Base-by-base conservation (phyloP, 2,329 filamentous ascomycete genomes). In the Berkeleyomyces basicola region DNA sequence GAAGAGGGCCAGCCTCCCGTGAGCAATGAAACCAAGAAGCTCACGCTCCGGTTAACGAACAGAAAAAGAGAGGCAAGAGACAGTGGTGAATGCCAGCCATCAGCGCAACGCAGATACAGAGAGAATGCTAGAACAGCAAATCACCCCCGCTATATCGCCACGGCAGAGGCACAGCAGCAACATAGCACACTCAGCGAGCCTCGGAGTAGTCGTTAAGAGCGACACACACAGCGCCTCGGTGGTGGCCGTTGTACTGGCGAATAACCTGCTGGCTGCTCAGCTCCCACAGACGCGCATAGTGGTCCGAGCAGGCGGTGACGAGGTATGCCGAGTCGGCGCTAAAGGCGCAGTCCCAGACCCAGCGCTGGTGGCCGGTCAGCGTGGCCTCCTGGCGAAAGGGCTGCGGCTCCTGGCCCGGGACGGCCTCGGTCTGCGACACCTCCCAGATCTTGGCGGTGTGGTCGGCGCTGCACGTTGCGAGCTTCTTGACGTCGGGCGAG, bases 271-370 rank as follows among this genome's bases (percentile, higher is more conserved):
- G 90, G 67, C 86, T 90, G 66, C 81, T 78, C 66, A 96, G 77
- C 76, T 96, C 91, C 91, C 91, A 96, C 63, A 96, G 76, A 16
- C 91, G 81, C 1, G 91, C 91, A 71, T 95, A 96, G 72, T 96
- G 91, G 71, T 96, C 91, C 49, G 87, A 92, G 71, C 90, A 96
- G 4, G 91, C 90, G 0, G 91, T 96, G 10, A 96, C 91, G 5
- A 96, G 78, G 70, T 96, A 96, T 0, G 91, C 91, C 42, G 86
- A 91, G 72, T 96, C 91, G 36, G 91, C 91, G 66, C 87, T 92
- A 74, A 96, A 96, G 0, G 91, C 91, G 70, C 91, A 96, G 72
- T 96, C 91, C 91, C 91, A 96, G 0, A 96, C 91, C 91, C 91
- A 96, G 61, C 91, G 85, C 75, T 96, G 91, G 74, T 96, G 91